phyloP scores from a whole-genome alignment of 257 asterid species.

The Solanum corneliomulleri region DNA sequence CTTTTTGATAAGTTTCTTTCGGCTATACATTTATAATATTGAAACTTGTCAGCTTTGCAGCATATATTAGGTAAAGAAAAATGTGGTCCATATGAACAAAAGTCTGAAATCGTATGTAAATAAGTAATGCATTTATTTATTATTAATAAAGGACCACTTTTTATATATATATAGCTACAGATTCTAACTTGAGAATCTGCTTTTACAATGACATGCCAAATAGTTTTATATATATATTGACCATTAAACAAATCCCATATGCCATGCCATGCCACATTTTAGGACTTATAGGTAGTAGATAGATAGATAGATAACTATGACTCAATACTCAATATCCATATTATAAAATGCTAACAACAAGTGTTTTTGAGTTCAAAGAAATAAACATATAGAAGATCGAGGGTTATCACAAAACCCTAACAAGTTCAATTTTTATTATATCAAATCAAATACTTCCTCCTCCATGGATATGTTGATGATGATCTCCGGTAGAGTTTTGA shows the following conservation, averaged over 20 bases:
- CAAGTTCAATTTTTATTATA: not conserved
- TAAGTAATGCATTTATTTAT: not conserved
- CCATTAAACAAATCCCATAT: slow-evolving; percentile 5
- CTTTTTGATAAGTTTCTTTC: slow-evolving; percentile 1
- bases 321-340: not conserved
- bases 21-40: not conserved
- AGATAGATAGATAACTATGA: not conserved
- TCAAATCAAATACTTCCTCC: slow-evolving; percentile 6
- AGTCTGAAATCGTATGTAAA: not conserved
- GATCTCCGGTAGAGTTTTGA: not conserved
- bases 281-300: not conserved
- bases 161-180: not conserved
- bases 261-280: not conserved
- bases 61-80: not conserved
- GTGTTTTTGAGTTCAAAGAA: not conserved
- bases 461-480: not conserved
- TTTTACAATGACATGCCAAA: slow-evolving; percentile 12
- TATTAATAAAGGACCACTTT: not conserved
- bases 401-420: not conserved
- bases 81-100: not conserved
- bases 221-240: slow-evolving; percentile 1
- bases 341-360: not conserved
- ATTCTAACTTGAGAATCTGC: slow-evolving; percentile 21
- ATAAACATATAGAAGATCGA: not conserved
- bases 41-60: not conserved